A percentile compares a stretch with the other conserved stretches of the same genome.
phyloP scores from a whole-genome alignment of 2,329 filamentous ascomycete genomes.

The Trichoderma koningii region DNA sequence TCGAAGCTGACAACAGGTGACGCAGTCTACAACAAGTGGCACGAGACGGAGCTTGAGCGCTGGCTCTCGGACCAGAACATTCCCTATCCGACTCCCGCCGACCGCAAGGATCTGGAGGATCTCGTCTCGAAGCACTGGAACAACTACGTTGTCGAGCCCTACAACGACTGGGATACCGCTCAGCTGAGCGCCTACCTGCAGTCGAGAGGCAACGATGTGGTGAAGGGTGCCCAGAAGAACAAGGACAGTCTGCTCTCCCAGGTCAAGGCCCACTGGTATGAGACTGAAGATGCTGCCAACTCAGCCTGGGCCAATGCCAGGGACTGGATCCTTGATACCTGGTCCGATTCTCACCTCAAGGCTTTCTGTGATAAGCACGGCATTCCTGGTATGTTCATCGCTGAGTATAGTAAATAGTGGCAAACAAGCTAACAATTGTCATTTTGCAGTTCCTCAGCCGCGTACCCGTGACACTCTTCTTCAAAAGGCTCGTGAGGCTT shows the following conservation, averaged over 20 bases:
- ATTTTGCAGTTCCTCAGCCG: slow-evolving; percentile 71
- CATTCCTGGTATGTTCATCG: slow-evolving; percentile 62
- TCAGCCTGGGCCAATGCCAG: slow-evolving; percentile 71
- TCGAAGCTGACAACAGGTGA: slow-evolving; percentile 20
- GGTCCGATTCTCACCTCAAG: slow-evolving; percentile 92
- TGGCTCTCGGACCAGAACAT: slow-evolving; percentile 94
- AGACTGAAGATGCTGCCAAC: slow-evolving; percentile 75
- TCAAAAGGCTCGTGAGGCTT: slow-evolving; percentile 75
- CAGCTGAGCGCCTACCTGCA: slow-evolving; percentile 69
- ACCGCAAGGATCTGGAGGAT: slow-evolving; percentile 91
- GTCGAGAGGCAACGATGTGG: slow-evolving; percentile 69
- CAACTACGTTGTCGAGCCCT: slow-evolving; percentile 70
- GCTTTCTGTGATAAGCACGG: slow-evolving; percentile 85
- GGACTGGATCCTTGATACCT: slow-evolving; percentile 94
- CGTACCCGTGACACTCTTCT: slow-evolving; percentile 82
- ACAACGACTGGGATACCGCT: slow-evolving; percentile 72
- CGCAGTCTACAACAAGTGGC: slow-evolving; percentile 96
- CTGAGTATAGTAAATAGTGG: background rate
- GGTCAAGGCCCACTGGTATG: slow-evolving; percentile 74
- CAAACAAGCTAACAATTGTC: background rate
- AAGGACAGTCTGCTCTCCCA: slow-evolving; percentile 68
- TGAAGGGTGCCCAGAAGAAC: slow-evolving; percentile 66
- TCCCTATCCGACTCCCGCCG: slow-evolving; percentile 84
- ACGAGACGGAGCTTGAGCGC: slow-evolving; percentile 93
- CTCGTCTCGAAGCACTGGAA: slow-evolving; percentile 93